These are phyloP conservation scores for Boletus subcaerulescens DNA, from an alignment of 768 basidiomycete species.

Conservation along the genomic window DNA sequence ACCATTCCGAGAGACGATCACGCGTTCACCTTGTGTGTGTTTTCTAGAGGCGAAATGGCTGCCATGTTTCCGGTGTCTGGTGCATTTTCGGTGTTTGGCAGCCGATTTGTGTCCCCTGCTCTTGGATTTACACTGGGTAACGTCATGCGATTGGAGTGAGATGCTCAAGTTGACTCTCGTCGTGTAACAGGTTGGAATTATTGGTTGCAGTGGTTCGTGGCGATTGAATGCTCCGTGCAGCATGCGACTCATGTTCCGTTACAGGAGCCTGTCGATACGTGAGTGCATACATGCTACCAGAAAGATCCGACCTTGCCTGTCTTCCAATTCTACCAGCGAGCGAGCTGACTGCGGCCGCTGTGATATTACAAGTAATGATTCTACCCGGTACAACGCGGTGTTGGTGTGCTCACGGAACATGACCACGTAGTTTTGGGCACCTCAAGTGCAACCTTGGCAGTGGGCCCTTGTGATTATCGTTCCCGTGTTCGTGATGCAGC, in stretches of 20 bases:
- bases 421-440: slow-evolving; percentile 40
- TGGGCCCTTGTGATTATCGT: slow-evolving; percentile 56
- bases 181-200: slow-evolving; percentile 50
- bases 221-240: neutral
- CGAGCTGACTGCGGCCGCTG: slow-evolving; percentile 55
- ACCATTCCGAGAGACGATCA: neutral
- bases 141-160: neutral
- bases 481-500: slow-evolving; percentile 49
- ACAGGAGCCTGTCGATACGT: slow-evolving; percentile 42
- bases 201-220: slow-evolving; percentile 46
- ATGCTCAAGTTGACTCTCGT: neutral
- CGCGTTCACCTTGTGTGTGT: neutral
- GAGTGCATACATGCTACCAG: slow-evolving; percentile 12
- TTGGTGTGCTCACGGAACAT: neutral
- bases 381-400: neutral
- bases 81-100: slow-evolving; percentile 56
- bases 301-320: slow-evolving; percentile 9
- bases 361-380: slow-evolving; percentile 43
- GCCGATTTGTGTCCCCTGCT: slow-evolving; percentile 57
- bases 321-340: slow-evolving; percentile 37
- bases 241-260: neutral
- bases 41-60: slow-evolving; percentile 58
- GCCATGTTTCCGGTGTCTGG: slow-evolving; percentile 62
- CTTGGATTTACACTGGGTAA: slow-evolving; percentile 57
- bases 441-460: slow-evolving; percentile 48